phyloP scores from a whole-genome alignment of 441 rosid species.

The Heliophila coronopifolia region DNA sequence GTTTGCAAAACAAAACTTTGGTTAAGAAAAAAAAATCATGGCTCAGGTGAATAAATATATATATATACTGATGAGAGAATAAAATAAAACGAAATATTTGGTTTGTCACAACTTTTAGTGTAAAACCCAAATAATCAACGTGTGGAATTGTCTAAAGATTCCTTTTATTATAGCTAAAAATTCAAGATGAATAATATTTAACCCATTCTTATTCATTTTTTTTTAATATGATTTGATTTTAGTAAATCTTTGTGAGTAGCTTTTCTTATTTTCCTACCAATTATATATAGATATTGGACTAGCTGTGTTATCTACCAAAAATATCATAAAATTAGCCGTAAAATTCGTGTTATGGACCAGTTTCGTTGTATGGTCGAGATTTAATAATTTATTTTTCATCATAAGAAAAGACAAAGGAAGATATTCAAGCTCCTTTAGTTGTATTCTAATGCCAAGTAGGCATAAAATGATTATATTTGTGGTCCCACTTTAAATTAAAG shows the following conservation, averaged over 20 bases:
- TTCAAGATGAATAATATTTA: neutral
- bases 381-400: neutral
- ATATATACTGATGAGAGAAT: neutral
- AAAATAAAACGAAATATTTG: neutral
- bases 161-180: neutral
- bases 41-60: neutral
- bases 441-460: constrained; percentile 26
- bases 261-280: constrained; percentile 20
- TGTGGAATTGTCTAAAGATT: neutral
- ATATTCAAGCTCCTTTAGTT: neutral
- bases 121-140: neutral
- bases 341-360: constrained; percentile 20
- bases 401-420: constrained; percentile 8
- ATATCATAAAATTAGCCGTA: constrained; percentile 22
- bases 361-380: constrained; percentile 19
- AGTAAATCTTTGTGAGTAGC: neutral
- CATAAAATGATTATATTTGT: constrained; percentile 13
- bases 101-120: neutral
- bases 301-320: neutral
- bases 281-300: no score
- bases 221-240: neutral
- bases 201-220: neutral
- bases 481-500: constrained; percentile 18
- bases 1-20: neutral
- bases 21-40: neutral